phyloP scores from a whole-genome alignment of 2,329 filamentous ascomycete species.

The Ambrosiella beaveri region DNA sequence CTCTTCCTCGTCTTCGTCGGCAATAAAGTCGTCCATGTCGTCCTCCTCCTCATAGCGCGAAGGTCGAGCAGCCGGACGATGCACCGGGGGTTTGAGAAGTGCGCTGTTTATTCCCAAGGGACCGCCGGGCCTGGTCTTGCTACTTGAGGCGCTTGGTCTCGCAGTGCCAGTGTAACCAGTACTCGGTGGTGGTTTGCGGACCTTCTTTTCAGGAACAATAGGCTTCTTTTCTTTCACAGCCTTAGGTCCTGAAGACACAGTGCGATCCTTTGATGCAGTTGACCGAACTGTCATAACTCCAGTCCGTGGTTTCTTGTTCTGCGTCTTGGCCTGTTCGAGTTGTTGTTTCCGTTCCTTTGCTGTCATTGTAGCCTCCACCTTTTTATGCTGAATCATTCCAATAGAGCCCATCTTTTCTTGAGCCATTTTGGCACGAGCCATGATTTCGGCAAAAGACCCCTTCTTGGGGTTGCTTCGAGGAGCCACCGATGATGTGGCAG shows the following conservation, averaged over 20 bases:
- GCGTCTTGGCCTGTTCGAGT: slow-evolving; percentile 8
- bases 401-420: slow-evolving; percentile 43
- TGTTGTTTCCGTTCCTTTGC: slow-evolving; percentile 38
- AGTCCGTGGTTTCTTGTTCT: slow-evolving; percentile 1
- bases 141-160: slow-evolving; percentile 32
- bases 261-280: not conserved
- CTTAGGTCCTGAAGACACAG: not conserved
- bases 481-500: not conserved
- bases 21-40: slow-evolving; percentile 42
- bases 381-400: slow-evolving; percentile 59
- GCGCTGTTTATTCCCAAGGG: slow-evolving; percentile 18
- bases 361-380: slow-evolving; percentile 42
- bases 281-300: not conserved
- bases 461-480: slow-evolving; percentile 34
- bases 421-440: slow-evolving; percentile 52
- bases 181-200: slow-evolving; percentile 46
- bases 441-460: slow-evolving; percentile 56
- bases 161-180: slow-evolving; percentile 50
- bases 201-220: slow-evolving; percentile 33
- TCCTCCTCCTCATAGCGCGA: slow-evolving; percentile 41
- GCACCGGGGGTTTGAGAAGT: slow-evolving; percentile 20
- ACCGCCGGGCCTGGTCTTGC: slow-evolving; percentile 14
- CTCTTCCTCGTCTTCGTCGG: slow-evolving; percentile 44
- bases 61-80: slow-evolving; percentile 16
- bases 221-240: slow-evolving; percentile 13